Evolutionary conservation across 2,329 filamentous ascomycete species (phyloP).

Genomic region (Colletotrichum camelliae): DNA sequence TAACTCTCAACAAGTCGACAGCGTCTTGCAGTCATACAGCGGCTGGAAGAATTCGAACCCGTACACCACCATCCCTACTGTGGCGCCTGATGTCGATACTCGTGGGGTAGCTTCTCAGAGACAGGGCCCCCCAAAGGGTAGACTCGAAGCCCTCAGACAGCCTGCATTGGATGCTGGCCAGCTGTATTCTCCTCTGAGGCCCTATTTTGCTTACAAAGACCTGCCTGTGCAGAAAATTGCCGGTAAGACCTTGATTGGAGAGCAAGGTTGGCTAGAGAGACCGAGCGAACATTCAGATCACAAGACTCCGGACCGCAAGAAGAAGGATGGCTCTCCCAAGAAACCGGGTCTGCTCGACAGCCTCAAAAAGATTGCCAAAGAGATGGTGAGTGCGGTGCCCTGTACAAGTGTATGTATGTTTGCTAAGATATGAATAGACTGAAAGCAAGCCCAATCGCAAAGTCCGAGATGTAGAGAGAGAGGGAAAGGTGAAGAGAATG

Average conservation of each 20-base stretch:
- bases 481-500: slow-evolving; percentile 34
- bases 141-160: slow-evolving; percentile 18
- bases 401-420: neutral
- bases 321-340: slow-evolving; percentile 31
- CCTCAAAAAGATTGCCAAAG: slow-evolving; percentile 59
- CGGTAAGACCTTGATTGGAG: slow-evolving; percentile 58
- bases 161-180: slow-evolving; percentile 24
- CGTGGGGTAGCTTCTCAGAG: neutral
- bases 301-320: slow-evolving; percentile 17
- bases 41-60: slow-evolving; percentile 8
- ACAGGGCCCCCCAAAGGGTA: neutral
- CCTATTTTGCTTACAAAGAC: slow-evolving; percentile 46
- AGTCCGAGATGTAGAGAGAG: slow-evolving; percentile 30
- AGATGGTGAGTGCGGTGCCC: slow-evolving; percentile 47
- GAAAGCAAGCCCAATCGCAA: slow-evolving; percentile 41
- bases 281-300: slow-evolving; percentile 33
- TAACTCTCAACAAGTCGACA: slow-evolving; percentile 7
- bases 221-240: slow-evolving; percentile 44
- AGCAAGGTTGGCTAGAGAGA: slow-evolving; percentile 62
- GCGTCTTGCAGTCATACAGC: slow-evolving; percentile 18
- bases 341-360: slow-evolving; percentile 48
- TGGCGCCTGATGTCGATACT: neutral
- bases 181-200: slow-evolving; percentile 47
- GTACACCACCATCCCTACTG: neutral
- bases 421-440: slow-evolving; percentile 28